Base-by-base conservation (phyloP, 2,329 filamentous ascomycete genomes). In the Mollisia scopiformis region DNA sequence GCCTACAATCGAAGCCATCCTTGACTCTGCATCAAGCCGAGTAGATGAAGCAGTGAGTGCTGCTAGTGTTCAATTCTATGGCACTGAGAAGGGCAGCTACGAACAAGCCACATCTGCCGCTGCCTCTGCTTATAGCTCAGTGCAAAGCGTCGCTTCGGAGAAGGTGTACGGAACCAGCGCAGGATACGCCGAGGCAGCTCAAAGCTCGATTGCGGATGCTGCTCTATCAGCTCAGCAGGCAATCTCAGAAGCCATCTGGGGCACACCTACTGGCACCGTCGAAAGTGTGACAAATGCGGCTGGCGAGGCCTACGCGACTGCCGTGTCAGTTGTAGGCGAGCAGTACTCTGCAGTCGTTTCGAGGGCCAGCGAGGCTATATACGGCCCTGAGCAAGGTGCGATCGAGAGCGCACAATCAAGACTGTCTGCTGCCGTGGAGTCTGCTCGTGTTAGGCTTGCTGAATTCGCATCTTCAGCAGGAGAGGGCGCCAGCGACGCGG, bases 21-120 rank as follows among this genome's bases (percentile, higher is more conserved):
- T 89, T 27, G 79, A 81, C 30, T 76, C 81, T n/a, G 83, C 83
- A 14, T 84, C 78, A 57, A 78, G 80, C 11, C 84, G 85, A 64
- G 75, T 88, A 43, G 80, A 85, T 54, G 76, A 81, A 23, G 84
- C 82, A n/a, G 81, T 88, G 7, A 80, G 83, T 49, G 84, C 83
- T 46, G 86, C 84, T 1, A 85, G 81, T 49, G 72, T 79, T 11
- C 83, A 85, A 49, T 73, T 86, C 19, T 87, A 88, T 66, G 85
- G 84, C 43, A 81, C 81, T 1, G 74, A 76, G 21, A 85, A 84
- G 69, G 81, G 83, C 28, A 75, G 75, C 2, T 76, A 78, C 28
- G 84, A 87, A 68, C 75, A 84, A 69, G 83, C 81, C 2, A 82
- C 80, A 21, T 80, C 80, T 25, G 81, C 80, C 14, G 82, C 81